Percentiles rank a stretch among this genome's conserved stretches.
Evolutionary conservation across 2,329 filamentous ascomycete genomes (phyloP).

Genomic region (Chaetomium sp.): DNA sequence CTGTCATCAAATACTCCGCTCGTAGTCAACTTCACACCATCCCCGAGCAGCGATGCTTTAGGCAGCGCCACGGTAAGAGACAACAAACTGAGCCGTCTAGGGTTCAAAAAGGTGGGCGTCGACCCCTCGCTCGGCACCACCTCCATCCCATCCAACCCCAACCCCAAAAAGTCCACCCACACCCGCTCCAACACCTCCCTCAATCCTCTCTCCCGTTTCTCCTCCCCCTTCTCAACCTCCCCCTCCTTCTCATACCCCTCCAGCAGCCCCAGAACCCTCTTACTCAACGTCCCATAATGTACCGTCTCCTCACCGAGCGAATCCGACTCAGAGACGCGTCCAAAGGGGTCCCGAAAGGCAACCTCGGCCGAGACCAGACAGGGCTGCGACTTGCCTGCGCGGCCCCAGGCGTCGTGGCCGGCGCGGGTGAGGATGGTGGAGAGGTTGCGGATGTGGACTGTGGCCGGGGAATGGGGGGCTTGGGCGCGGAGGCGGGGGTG

Average conservation of each 20-base stretch:
- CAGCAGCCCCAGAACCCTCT: conserved; percentile 44
- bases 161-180: conserved; percentile 34
- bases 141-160: conserved; percentile 27
- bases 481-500: conserved; percentile 33
- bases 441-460: conserved; percentile 58
- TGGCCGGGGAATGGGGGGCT: conserved; percentile 42
- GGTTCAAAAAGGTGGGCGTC: conserved; percentile 31
- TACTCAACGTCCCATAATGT: conserved; percentile 67
- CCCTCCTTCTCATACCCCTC: conserved; percentile 8
- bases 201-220: conserved; percentile 15
- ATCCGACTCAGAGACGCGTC: conserved; percentile 52
- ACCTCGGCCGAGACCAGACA: conserved; percentile 54
- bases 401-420: conserved; percentile 64
- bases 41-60: conserved; percentile 63
- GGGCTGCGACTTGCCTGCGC: conserved; percentile 53
- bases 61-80: conserved; percentile 52
- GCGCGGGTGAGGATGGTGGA: conserved; percentile 45
- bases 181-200: conserved; percentile 32
- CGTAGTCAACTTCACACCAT: conserved; percentile 48
- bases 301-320: conserved; percentile 62
- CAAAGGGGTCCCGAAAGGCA: conserved; percentile 49
- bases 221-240: conserved; percentile 25
- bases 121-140: conserved; percentile 17
- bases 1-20: conserved; percentile 34
- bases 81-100: conserved; percentile 37